A percentile compares a stretch with the other conserved stretches of the same genome.
These are phyloP conservation scores for Lactifluus piperatus DNA, from an alignment of 768 basidiomycete genomes.

Conservation along the genomic window DNA sequence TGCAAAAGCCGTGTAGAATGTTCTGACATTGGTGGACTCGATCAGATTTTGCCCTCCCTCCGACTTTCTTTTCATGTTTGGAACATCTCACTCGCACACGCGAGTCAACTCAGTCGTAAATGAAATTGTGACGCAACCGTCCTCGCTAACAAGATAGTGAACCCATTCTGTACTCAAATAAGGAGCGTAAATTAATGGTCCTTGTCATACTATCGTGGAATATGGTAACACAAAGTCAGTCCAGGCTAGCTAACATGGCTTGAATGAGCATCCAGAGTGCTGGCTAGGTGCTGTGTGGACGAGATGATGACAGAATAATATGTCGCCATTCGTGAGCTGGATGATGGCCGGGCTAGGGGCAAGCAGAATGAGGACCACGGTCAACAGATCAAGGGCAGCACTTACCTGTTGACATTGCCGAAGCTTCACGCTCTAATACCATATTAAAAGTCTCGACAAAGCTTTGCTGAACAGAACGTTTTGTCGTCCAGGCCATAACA, in stretches of 20 bases:
- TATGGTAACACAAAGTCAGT: background rate
- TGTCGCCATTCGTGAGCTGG: background rate
- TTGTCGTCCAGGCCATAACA: background rate
- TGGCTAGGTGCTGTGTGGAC: background rate
- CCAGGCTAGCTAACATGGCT: background rate
- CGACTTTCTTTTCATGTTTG: background rate
- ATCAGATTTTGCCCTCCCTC: background rate
- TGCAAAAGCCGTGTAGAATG: constrained; percentile 57
- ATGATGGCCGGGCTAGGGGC: background rate
- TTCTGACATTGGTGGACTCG: constrained; percentile 35
- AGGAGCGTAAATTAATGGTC: no score
- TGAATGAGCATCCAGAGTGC: background rate
- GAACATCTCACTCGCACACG: no score
- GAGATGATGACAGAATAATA: background rate
- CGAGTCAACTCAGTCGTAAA: no score
- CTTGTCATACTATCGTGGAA: background rate
- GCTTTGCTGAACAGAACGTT: background rate
- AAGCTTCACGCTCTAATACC: background rate
- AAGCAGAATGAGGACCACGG: background rate
- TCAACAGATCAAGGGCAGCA: background rate
- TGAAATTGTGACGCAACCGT: no score
- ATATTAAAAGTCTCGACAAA: background rate
- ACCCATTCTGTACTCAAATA: no score
- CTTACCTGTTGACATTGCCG: background rate
- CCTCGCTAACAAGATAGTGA: no score